Percentiles rank a stretch among this genome's conserved stretches.
Conservation (phyloP, 306 rosid species). For the Trichosanthes truncata region DNA sequence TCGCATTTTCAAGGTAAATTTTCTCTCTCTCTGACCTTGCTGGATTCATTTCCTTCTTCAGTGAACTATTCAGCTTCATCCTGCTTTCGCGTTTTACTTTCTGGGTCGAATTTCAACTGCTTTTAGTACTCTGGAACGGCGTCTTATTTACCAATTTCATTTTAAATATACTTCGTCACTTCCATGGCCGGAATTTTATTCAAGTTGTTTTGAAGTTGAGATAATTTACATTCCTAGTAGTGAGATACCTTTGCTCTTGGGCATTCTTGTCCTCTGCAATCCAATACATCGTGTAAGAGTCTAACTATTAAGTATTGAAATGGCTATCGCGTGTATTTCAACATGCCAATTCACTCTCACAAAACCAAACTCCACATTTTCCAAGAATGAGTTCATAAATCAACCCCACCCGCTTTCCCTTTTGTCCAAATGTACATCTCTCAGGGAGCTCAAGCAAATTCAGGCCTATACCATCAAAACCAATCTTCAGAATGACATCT, state of each 20-base stretch:
- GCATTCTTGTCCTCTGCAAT: background rate
- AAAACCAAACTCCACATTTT: constrained; percentile 20
- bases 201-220: background rate
- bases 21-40: background rate
- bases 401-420: constrained; percentile 35
- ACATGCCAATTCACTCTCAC: constrained; percentile 27
- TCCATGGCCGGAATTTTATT: background rate
- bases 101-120: background rate
- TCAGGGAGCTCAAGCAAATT: constrained; percentile 54
- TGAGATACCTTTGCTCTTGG: background rate
- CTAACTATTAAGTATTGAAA: background rate
- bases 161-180: constrained; percentile 33
- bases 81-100: background rate
- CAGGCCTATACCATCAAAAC: constrained; percentile 66
- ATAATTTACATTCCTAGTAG: background rate
- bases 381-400: constrained; percentile 12
- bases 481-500: constrained; percentile 36
- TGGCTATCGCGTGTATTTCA: constrained; percentile 40
- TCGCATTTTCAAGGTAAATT: constrained; percentile 28
- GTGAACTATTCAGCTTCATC: background rate
- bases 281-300: background rate
- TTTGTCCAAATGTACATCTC: constrained; percentile 53
- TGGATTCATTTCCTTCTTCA: background rate
- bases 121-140: background rate
- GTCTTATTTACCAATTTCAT: background rate